phyloP scores from a whole-genome alignment of 768 basidiomycete genomes.

The Trametes sanguinea region DNA sequence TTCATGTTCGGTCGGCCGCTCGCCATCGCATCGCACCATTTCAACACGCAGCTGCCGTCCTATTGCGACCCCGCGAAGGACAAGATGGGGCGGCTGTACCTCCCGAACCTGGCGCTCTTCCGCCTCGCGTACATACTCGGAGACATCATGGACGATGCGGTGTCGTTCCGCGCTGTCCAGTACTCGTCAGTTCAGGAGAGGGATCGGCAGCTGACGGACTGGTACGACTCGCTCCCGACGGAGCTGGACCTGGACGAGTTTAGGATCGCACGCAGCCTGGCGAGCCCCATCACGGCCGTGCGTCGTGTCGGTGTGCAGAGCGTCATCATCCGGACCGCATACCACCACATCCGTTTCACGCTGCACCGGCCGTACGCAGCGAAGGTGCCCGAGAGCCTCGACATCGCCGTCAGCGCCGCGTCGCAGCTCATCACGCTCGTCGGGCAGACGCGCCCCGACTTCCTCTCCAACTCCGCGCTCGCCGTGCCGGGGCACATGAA shows the following conservation, averaged over 20 bases:
- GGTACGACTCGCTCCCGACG: conserved; percentile 74
- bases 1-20: conserved; percentile 85
- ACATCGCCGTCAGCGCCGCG: conserved; percentile 75
- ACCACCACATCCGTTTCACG: conserved; percentile 82
- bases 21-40: conserved; percentile 76
- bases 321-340: conserved; percentile 75
- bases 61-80: conserved; percentile 65
- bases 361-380: conserved; percentile 76
- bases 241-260: conserved; percentile 81
- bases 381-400: conserved; percentile 48
- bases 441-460: conserved; percentile 74
- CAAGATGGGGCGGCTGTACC: conserved; percentile 63
- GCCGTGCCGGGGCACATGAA: conserved; percentile 82
- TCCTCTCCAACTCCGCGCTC: conserved; percentile 57
- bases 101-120: conserved; percentile 75
- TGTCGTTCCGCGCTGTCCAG: conserved; percentile 71
- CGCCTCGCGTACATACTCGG: conserved; percentile 77
- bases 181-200: conserved; percentile 74
- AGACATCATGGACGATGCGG: conserved; percentile 83
- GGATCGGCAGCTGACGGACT: conserved; percentile 69
- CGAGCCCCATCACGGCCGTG: conserved; percentile 56
- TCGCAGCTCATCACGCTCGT: conserved; percentile 79
- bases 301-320: conserved; percentile 79
- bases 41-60: conserved; percentile 77
- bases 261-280: conserved; percentile 69